A percentile compares a stretch with the other conserved stretches of the same genome.
Evolutionary conservation across 2,329 filamentous ascomycete genomes (phyloP).

Genomic region (Parastagonospora nodorum): DNA sequence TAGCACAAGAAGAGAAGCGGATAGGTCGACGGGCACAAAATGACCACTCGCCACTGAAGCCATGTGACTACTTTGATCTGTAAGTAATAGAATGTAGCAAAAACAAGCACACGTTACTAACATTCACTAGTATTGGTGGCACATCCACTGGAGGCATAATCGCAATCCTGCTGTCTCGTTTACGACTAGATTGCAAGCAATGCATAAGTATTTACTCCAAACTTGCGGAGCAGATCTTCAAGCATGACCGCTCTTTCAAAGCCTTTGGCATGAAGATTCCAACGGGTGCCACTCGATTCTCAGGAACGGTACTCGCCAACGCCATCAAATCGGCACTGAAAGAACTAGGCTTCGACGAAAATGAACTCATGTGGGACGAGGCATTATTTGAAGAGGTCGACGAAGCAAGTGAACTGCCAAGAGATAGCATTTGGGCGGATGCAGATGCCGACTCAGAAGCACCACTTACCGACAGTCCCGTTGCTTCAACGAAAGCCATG

Average conservation of each 20-base stretch:
- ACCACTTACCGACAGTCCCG: constrained; percentile 34
- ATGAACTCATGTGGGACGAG: constrained; percentile 50
- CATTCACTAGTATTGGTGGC: constrained; percentile 35
- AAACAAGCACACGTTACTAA: not conserved
- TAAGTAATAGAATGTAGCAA: constrained; percentile 8
- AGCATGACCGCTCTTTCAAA: constrained; percentile 43
- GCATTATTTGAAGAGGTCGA: constrained; percentile 45
- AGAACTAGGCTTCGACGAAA: constrained; percentile 38
- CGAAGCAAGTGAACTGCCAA: constrained; percentile 25
- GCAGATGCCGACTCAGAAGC: constrained; percentile 14
- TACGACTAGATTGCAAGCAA: constrained; percentile 44
- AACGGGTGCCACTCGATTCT: constrained; percentile 44
- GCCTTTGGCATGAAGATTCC: constrained; percentile 44
- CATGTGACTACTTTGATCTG: constrained; percentile 49
- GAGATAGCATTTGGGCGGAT: constrained; percentile 45
- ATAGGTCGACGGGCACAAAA: constrained; percentile 32
- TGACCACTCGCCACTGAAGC: constrained; percentile 38
- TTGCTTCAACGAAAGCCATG: constrained; percentile 24
- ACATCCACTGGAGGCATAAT: constrained; percentile 50
- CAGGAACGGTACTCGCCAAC: constrained; percentile 42
- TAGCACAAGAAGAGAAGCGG: constrained; percentile 45
- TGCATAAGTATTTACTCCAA: constrained; percentile 46
- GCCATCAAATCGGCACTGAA: constrained; percentile 43
- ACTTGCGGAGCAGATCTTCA: constrained; percentile 45
- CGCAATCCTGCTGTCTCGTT: constrained; percentile 46